Percentiles rank a stretch among this genome's conserved stretches.
Conservation (phyloP, 768 basidiomycete genomes). For the Podaxis rugospora region DNA sequence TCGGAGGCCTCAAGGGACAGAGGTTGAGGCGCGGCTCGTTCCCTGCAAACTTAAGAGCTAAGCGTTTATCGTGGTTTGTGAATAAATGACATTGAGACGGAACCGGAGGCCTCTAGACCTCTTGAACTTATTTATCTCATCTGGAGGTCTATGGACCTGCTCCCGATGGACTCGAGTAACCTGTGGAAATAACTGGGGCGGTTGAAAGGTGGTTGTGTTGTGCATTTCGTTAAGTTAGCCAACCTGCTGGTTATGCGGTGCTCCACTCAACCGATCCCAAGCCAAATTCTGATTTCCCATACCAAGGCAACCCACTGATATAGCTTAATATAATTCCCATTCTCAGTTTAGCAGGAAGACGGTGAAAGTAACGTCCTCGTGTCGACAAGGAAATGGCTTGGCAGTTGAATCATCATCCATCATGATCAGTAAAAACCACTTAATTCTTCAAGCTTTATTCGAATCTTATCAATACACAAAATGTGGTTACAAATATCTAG, state of each 20-base stretch:
- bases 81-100: background rate
- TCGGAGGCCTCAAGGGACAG: background rate
- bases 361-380: background rate
- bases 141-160: background rate
- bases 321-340: background rate
- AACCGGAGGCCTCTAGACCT: background rate
- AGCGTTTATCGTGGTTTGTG: background rate
- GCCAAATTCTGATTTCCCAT: background rate
- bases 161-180: background rate
- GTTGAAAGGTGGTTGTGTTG: background rate
- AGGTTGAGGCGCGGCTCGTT: background rate
- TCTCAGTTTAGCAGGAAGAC: background rate
- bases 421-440: background rate
- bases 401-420: background rate
- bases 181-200: background rate
- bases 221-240: background rate
- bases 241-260: background rate
- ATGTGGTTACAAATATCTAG: background rate
- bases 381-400: background rate
- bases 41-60: background rate
- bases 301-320: background rate
- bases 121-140: background rate
- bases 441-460: background rate
- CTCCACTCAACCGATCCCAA: background rate
- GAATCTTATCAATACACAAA: slow-evolving; percentile 22